phyloP scores from a whole-genome alignment of 352 stramenopile genomes.

The Phytophthora kernoviae region DNA sequence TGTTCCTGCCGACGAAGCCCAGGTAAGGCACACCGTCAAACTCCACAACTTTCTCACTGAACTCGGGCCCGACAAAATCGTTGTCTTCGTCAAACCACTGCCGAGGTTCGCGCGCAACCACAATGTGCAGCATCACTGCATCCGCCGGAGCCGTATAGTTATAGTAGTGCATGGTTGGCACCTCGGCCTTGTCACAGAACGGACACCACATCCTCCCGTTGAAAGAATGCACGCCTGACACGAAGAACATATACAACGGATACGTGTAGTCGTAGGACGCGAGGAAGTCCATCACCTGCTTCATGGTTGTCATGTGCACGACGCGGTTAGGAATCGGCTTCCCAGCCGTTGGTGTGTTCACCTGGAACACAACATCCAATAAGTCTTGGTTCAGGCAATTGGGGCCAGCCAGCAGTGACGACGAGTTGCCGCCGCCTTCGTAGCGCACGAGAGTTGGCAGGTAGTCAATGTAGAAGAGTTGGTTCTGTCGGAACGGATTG shows the following conservation, averaged over 20 bases:
- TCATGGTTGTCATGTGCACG: conserved; percentile 40
- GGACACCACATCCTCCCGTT: conserved; percentile 85
- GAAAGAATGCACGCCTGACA: conserved; percentile 73
- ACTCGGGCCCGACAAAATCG: conserved; percentile 64
- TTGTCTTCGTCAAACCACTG: conserved; percentile 83
- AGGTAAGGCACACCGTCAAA: conserved; percentile 76
- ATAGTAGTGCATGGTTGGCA: conserved; percentile 81
- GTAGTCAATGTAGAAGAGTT: conserved; percentile 86
- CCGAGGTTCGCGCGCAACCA: conserved; percentile 59
- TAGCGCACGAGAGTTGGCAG: conserved; percentile 81
- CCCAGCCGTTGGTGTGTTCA: conserved; percentile 41
- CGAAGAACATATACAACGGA: conserved; percentile 77
- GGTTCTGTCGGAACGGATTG: conserved; percentile 80
- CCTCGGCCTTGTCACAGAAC: conserved; percentile 76
- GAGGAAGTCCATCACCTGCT: conserved; percentile 59
- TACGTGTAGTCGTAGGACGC: conserved; percentile 69
- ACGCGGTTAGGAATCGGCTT: conserved; percentile 56
- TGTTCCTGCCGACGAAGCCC: conserved; percentile 53
- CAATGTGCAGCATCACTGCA: conserved; percentile 58
- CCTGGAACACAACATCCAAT: conserved; percentile 73
- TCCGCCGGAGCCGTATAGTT: conserved; percentile 65
- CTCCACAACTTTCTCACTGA: conserved; percentile 55
- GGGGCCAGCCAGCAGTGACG: conserved; percentile 67
- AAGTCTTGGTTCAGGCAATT: conserved; percentile 67
- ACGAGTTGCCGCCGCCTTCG: conserved; percentile 75